phyloP scores from a whole-genome alignment of 2,329 filamentous ascomycete species.

The Pyricularia sp. region DNA sequence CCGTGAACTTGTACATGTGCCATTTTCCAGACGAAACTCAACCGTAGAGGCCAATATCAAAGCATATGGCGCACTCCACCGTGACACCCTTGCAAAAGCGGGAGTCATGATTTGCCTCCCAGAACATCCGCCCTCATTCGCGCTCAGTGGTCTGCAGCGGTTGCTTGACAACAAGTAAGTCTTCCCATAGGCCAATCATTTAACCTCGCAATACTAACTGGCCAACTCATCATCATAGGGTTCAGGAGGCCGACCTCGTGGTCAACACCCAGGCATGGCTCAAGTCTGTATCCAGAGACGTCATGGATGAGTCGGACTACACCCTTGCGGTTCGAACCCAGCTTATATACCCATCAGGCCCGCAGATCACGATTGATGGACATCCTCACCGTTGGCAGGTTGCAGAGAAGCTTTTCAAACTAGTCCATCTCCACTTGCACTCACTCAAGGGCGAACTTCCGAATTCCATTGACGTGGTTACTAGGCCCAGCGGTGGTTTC shows the following conservation, averaged over 20 bases:
- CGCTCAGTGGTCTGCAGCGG: conserved; percentile 49
- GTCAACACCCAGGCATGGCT: conserved; percentile 42
- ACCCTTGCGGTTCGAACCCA: conserved; percentile 45
- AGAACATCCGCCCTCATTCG: conserved; percentile 57
- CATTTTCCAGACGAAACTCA: conserved; percentile 44
- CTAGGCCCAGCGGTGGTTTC: conserved; percentile 29
- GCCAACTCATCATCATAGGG: background rate
- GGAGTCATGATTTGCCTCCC: conserved; percentile 53
- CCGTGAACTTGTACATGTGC: conserved; percentile 43
- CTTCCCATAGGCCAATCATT: background rate
- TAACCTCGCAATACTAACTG: too few relatives aligned
- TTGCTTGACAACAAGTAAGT: conserved; percentile 33
- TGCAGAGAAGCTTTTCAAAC: conserved; percentile 27
- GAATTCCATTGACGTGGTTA: conserved; percentile 36
- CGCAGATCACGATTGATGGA: conserved; percentile 37
- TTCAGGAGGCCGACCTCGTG: conserved; percentile 34
- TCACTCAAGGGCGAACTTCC: conserved; percentile 28
- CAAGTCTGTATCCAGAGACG: conserved; percentile 39
- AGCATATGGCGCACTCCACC: conserved; percentile 26
- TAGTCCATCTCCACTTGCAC: conserved; percentile 27
- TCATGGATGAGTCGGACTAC: conserved; percentile 56
- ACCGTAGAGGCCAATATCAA: conserved; percentile 16
- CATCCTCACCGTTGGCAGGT: conserved; percentile 43
- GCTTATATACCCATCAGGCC: conserved; percentile 46
- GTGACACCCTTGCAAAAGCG: conserved; percentile 25